phyloP scores from a whole-genome alignment of 2,329 filamentous ascomycete species.

The Aspergillus sergii region DNA sequence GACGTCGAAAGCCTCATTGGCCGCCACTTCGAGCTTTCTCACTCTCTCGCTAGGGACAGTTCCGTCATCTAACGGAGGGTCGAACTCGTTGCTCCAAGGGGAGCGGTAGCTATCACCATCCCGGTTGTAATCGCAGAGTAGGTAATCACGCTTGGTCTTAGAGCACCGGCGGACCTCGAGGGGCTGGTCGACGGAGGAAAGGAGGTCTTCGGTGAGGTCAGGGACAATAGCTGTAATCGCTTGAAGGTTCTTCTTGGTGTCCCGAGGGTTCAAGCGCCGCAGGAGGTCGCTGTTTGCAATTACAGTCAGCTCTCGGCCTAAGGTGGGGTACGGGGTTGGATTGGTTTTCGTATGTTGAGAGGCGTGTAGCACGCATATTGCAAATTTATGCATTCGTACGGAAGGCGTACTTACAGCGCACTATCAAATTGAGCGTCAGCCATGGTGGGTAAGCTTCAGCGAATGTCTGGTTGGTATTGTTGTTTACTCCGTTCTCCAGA shows the following conservation, averaged over 20 bases:
- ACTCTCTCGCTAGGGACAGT: conserved; percentile 88
- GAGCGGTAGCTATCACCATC: conserved; percentile 97
- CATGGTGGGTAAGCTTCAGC: conserved; percentile 34
- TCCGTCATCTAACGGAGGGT: conserved; percentile 84
- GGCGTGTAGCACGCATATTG: not conserved
- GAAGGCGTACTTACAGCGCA: conserved; percentile 47
- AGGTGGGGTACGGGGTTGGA: conserved; percentile 26
- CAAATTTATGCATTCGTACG: not conserved
- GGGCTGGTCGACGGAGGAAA: conserved; percentile 96
- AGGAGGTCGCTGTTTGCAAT: conserved; percentile 78
- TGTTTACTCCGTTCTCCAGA: conserved; percentile 20
- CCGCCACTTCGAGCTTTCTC: conserved; percentile 87
- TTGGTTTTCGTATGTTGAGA: not conserved
- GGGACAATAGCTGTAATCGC: conserved; percentile 86
- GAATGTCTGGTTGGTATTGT: conserved; percentile 20
- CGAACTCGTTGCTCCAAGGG: conserved; percentile 99
- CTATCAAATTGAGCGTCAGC: conserved; percentile 55
- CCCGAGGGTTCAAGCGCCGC: conserved; percentile 92
- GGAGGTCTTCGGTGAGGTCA: conserved; percentile 92
- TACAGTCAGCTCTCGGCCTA: conserved; percentile 29
- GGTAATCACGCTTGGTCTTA: conserved; percentile 89
- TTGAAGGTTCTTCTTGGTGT: conserved; percentile 85
- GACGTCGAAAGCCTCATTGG: conserved; percentile 95
- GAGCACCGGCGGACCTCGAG: conserved; percentile 83
- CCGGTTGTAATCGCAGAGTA: conserved; percentile 99